phyloP scores from a whole-genome alignment of 371 early-diverging fungal species.

The Mortierella sp. region DNA sequence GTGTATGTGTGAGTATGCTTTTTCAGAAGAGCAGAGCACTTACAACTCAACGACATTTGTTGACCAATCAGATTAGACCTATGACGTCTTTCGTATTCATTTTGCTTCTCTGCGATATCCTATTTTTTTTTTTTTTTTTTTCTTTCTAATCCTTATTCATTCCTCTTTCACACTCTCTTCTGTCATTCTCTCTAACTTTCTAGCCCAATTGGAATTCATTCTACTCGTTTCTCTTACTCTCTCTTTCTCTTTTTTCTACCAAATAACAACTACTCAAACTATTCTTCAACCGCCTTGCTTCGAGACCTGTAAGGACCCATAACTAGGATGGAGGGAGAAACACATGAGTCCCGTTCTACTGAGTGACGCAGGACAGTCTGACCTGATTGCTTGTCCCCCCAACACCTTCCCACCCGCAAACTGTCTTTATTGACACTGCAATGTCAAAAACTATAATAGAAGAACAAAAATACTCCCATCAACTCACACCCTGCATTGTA shows the following conservation, averaged over 20 bases:
- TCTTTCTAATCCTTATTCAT: background rate
- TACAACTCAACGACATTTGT: background rate
- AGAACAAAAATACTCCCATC: too few species aligned
- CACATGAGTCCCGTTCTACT: too few species aligned
- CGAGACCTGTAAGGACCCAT: background rate
- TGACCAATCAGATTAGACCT: conserved; percentile 15
- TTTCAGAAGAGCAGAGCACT: too few species aligned
- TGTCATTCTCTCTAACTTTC: background rate
- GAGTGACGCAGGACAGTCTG: too few species aligned
- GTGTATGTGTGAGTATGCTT: background rate
- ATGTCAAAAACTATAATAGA: too few species aligned
- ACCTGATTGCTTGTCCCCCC: too few species aligned
- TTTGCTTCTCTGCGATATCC: background rate
- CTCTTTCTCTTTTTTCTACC: background rate
- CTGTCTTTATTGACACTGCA: too few species aligned
- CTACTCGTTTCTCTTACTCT: background rate
- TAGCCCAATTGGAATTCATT: background rate
- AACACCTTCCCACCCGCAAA: too few species aligned
- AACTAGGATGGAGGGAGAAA: too few species aligned
- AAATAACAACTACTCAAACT: background rate
- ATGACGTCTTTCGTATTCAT: conserved; percentile 3
- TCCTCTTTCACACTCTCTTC: background rate
- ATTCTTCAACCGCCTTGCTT: background rate
- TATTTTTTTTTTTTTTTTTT: background rate
- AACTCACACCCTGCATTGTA: too few species aligned